phyloP scores from a whole-genome alignment of 306 rosid species.

The Oxytropis ochrocephala region DNA sequence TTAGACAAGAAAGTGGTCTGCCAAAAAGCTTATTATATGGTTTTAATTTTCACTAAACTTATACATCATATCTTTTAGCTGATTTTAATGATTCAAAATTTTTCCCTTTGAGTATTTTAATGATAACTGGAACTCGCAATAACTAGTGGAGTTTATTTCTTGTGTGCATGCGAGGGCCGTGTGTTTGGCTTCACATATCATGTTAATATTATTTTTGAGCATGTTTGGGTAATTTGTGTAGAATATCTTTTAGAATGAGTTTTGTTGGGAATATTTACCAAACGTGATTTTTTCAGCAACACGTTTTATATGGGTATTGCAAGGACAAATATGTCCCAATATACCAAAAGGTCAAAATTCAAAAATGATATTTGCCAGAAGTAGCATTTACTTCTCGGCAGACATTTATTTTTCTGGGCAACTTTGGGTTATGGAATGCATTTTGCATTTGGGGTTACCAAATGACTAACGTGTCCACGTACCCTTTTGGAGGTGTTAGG shows the following conservation, averaged over 20 bases:
- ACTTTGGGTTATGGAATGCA: slow-evolving; percentile 10
- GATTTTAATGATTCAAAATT: not conserved
- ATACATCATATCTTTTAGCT: slow-evolving; percentile 2
- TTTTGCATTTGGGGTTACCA: slow-evolving; percentile 14
- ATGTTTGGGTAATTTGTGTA: not conserved
- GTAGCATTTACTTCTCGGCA: not conserved
- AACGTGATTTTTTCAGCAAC: not conserved
- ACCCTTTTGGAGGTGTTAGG: slow-evolving; percentile 2
- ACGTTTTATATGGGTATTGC: slow-evolving; percentile 2
- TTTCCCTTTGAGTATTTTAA: not conserved
- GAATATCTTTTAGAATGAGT: not conserved
- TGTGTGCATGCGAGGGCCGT: not conserved
- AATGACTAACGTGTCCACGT: not conserved
- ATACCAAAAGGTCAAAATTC: not conserved
- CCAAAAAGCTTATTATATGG: not conserved
- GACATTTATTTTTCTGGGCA: not conserved
- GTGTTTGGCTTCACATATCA: not conserved
- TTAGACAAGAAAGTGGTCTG: not conserved
- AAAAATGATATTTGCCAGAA: not conserved
- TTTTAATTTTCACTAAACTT: slow-evolving; percentile 2
- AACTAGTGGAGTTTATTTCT: slow-evolving; percentile 3
- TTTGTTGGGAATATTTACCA: slow-evolving; percentile 9
- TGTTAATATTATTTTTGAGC: slow-evolving; percentile 1
- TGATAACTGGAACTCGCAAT: slow-evolving; percentile 16
- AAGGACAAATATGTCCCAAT: not conserved